Conservation (phyloP, 495 filamentous ascomycete species). For the Geoglossum glabrum region DNA sequence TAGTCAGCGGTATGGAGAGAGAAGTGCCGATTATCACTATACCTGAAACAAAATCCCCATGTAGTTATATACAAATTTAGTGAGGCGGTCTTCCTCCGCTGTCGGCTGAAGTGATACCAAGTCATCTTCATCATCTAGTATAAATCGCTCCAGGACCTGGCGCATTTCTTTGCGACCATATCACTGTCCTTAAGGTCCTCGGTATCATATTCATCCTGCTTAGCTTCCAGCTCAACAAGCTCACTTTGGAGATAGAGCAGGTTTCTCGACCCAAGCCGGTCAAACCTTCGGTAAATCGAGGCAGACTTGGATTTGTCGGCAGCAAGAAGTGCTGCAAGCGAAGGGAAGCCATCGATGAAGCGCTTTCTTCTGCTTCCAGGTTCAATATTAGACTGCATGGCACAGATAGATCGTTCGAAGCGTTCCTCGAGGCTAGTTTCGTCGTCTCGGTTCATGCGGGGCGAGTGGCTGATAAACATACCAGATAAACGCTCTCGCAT, state of each 20-base stretch:
- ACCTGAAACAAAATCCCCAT: neutral
- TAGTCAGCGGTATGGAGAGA: neutral
- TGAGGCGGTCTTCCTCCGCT: conserved; percentile 8
- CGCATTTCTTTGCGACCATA: conserved; percentile 6
- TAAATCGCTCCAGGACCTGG: conserved; percentile 3
- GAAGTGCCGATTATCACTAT: neutral
- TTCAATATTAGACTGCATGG: too few species aligned
- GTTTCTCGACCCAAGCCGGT: conserved; percentile 8
- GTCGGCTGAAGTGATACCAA: conserved; percentile 4
- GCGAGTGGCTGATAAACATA: too few species aligned
- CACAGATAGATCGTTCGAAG: too few species aligned
- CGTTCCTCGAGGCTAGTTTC: too few species aligned
- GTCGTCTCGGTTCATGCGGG: too few species aligned
- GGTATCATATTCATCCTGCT: conserved; percentile 6
- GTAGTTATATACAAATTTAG: conserved; percentile 6
- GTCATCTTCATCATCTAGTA: conserved; percentile 5
- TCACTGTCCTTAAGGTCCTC: conserved; percentile 7
- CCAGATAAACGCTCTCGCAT: too few species aligned
- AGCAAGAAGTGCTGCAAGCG: conserved; percentile 3
- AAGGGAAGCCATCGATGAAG: conserved; percentile 5
- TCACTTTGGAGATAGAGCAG: conserved; percentile 11
- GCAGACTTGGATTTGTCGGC: conserved; percentile 4
- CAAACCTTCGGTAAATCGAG: conserved; percentile 8
- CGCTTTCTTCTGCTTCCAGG: too few species aligned
- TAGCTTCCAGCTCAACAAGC: conserved; percentile 7